Base-by-base conservation (phyloP, 495 filamentous ascomycete species). In the Neurospora sp. region DNA sequence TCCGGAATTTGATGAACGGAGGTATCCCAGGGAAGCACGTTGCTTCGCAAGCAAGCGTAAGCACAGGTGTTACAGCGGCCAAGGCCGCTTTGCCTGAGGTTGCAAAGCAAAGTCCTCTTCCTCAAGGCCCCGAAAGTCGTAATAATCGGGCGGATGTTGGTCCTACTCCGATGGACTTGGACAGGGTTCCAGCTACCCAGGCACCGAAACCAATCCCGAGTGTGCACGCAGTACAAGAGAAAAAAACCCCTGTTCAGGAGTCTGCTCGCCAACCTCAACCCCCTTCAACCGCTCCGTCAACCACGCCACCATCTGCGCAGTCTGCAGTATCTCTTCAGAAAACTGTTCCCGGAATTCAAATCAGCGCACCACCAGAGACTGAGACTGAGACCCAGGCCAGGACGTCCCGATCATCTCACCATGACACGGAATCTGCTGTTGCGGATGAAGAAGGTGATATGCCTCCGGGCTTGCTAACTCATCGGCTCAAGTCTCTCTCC, bases 401-500 rank as follows among this genome's bases (percentile, higher is more conserved):
- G 53, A 61, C 53, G 10, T 61, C 53, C 45, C 45, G 20, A 53
- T 22, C 45, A 53, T 53, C 45, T 53, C 45, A 53, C 20, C 9
- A 10, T 53, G 45, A 22, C 20, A 53, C 45, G 5, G 53, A 61
- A 14, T 61, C 53, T 14, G 22, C 53, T 61, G 22, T 61, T 61
- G 48, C 40, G n/a, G 74, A 73, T 22, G 70, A 75, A 37, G 73
- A 42, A 16, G 41, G 27, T 20, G 27, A 31, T 8, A 40, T 74
- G 40, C 16, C 48, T 70, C 83, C 74, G 20, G 12, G 83, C 22
- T 78, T 86, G 59, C 81, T 85, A 1, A 70, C 71, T 9, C 71
- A 74, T 14, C 83, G 85, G 70, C 81, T 86, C n/a, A 78, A 77
- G 73, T 83, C 87, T 22, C 82, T 89, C 42, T 85, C 83, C 72